Base-by-base conservation (phyloP, 2,329 filamentous ascomycete genomes). In the Colletotrichum liaoningense region DNA sequence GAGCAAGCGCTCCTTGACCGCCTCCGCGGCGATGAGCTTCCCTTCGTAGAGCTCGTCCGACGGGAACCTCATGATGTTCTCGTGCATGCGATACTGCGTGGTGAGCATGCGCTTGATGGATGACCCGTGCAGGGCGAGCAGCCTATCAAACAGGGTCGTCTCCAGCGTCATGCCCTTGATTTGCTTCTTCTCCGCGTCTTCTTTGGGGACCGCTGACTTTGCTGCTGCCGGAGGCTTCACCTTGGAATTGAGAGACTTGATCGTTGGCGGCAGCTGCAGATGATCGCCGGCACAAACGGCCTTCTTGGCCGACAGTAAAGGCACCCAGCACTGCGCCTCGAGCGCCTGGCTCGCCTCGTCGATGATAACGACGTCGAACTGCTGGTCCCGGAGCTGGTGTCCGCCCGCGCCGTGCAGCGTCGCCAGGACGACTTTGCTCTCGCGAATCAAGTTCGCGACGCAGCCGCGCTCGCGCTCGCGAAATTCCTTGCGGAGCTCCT, bases 11-110 rank as follows among this genome's bases (percentile, higher is more conserved):
- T 84, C 85, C 80, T 93, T 93, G 74, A 98, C 97, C 0, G 87
- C 86, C 5, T 96, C 94, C 1, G 93, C 95, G 0, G 97, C 96
- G 3, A 95, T 85, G 1, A 99, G 89, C 78, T 93, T 92, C 2
- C 90, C 90, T 74, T 94, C 94, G 83, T 99, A 99, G 12, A 98
- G 87, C 80, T 96, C 92, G 74, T 94, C 89, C 0, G 96, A 98
- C 0, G 97, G 96, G 79, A 98, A 99, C 7, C 91, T 89, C 95
- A 98, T 98, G 78, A 99, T 98, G 67, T 88, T 91, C 79, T 97
- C 93, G 80, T 99, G 95, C 97, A 99, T 99, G 49, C 97, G 95
- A 82, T 99, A 99, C 84, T 99, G 97, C 5, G 93, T 97, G 4
- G 95, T 98, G 28, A 99, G 90, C 94, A 98, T 98, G 64, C 94